Conservation (phyloP, 371 early-diverging fungal species). For the Funneliformis caledonium region DNA sequence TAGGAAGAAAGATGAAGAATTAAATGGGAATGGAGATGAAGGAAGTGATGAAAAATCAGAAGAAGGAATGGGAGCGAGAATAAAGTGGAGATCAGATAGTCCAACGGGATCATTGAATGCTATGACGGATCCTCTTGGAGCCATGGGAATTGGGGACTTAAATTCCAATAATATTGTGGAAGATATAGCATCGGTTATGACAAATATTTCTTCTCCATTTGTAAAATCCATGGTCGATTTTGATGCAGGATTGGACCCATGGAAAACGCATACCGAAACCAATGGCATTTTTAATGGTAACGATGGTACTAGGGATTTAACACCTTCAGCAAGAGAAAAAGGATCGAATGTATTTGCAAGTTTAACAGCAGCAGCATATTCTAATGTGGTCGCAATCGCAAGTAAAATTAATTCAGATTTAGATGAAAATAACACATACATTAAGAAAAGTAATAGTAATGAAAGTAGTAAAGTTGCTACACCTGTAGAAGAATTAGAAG, state of each 20-base stretch:
- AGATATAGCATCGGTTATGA: not conserved
- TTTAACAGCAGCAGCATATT: not conserved
- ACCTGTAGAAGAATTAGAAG: not conserved
- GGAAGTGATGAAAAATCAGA: not conserved
- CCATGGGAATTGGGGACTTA: not conserved
- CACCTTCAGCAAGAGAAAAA: not conserved
- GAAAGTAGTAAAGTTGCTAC: not conserved
- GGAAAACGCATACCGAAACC: not conserved
- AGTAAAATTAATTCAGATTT: constrained; percentile 17
- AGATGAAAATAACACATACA: not conserved
- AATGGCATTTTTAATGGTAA: not conserved
- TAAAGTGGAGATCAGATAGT: constrained; percentile 26
- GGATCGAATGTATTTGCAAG: not conserved
- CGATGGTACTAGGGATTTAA: not conserved
- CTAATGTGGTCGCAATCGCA: not conserved
- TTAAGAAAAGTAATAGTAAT: not conserved
- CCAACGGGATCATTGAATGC: not conserved
- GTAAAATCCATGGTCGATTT: not conserved
- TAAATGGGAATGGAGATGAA: constrained; percentile 49
- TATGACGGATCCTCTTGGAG: not conserved
- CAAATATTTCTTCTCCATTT: not conserved
- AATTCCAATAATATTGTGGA: not conserved
- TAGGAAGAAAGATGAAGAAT: constrained; percentile 60
- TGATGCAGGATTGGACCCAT: not conserved
- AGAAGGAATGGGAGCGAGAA: not conserved